These are phyloP conservation scores for Mucor circinelloides DNA, from an alignment of 371 early-diverging fungal species.

Conservation along the genomic window DNA sequence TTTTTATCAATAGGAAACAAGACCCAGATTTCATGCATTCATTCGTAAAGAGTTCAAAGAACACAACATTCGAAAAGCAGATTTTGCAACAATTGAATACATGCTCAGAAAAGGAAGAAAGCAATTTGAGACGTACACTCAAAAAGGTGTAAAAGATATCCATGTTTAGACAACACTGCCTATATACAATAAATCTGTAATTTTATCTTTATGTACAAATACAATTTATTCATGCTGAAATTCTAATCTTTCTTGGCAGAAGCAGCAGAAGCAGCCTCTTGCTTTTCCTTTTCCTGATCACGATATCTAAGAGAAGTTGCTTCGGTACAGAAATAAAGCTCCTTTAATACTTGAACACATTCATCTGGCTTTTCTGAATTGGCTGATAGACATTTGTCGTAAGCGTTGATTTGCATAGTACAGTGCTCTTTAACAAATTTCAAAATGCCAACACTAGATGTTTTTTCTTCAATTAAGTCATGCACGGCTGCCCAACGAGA, in stretches of 20 bases:
- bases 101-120: conserved; percentile 61
- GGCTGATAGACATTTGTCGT: conserved; percentile 67
- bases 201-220: not conserved
- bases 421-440: conserved; percentile 77
- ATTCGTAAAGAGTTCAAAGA: conserved; percentile 63
- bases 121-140: conserved; percentile 57
- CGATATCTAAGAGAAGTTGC: conserved; percentile 49
- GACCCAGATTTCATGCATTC: conserved; percentile 59
- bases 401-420: conserved; percentile 64
- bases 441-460: conserved; percentile 69
- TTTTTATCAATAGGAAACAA: conserved; percentile 41
- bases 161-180: conserved; percentile 35
- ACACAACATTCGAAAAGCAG: conserved; percentile 56
- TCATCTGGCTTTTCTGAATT: conserved; percentile 67
- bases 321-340: conserved; percentile 66
- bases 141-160: conserved; percentile 62
- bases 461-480: not conserved
- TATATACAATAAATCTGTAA: not conserved
- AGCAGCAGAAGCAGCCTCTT: not conserved
- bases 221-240: not conserved
- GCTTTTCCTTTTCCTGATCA: conserved; percentile 26
- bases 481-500: not conserved
- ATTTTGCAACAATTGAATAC: conserved; percentile 68
- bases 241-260: not conserved
- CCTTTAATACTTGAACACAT: conserved; percentile 64